Conservation (phyloP, 495 filamentous ascomycete genomes). For the Xylaria grammica region DNA sequence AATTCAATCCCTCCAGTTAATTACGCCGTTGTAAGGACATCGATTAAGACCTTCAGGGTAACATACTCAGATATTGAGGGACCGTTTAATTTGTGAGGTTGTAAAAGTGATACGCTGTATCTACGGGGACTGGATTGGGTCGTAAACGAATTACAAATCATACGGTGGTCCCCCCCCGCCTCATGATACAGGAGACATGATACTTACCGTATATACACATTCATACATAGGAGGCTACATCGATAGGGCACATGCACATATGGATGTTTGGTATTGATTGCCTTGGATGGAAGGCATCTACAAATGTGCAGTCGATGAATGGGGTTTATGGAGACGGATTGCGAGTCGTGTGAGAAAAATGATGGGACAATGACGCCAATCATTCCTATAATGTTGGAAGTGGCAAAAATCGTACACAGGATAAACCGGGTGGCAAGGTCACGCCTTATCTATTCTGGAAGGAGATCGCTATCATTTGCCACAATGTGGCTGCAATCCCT, state of each 20-base stretch:
- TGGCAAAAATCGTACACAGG: conserved; percentile 8
- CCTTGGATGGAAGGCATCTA: too few species aligned
- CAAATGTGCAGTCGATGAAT: too few species aligned
- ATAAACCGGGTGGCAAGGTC: conserved; percentile 12
- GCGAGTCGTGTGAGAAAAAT: neutral
- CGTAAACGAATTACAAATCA: conserved; percentile 1
- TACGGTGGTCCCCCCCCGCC: too few species aligned
- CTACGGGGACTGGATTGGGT: neutral
- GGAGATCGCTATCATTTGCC: conserved; percentile 5
- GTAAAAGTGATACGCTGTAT: neutral
- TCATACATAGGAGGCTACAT: too few species aligned
- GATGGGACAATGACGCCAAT: conserved; percentile 18
- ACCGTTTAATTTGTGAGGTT: neutral
- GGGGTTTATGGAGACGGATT: neutral
- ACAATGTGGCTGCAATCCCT: neutral
- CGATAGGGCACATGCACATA: too few species aligned
- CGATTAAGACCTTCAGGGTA: neutral
- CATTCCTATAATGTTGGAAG: neutral
- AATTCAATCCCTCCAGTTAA: too few species aligned
- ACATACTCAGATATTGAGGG: neutral
- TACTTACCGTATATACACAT: too few species aligned
- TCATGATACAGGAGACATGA: too few species aligned
- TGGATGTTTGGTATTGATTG: too few species aligned
- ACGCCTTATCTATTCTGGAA: conserved; percentile 6
- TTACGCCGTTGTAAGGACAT: too few species aligned